Evolutionary conservation across 1,284 basidiomycete species (phyloP), one percentile per base, ranked within the genome.

Genomic region (Papiliotrema flavescens): DNA sequence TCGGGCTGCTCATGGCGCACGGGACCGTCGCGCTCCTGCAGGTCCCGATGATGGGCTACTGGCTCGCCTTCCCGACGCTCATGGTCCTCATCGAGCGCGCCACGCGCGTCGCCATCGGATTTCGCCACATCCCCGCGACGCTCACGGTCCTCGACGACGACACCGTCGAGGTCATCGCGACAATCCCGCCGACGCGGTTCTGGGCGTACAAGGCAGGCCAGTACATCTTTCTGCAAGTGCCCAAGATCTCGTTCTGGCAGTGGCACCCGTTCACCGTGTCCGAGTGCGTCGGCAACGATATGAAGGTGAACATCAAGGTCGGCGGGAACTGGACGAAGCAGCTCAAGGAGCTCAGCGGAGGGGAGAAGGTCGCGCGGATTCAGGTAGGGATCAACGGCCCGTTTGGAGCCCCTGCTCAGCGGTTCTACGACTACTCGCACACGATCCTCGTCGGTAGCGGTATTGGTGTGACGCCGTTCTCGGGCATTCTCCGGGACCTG

Each of bases 211-310:
- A 56, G 44, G 55, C 66, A 6, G 66, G 66, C 0, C 66, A 68
- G 48, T 68, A 63, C 50, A 43, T 62, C 49, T 68, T 66, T 48
- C 56, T 68, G 13, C 64, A 65, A 49, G 58, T 64, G 17, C 64
- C 64, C 15, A 39, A 14, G 7, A 20, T 67, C 24, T 57, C 55
- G 20, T 34, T 43, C 34, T 66, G 53, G 28, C 62, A 66, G 36
- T 66, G 64, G 64, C 66, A 66, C 49, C 66, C 66, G 11, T 68
- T 68, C 57, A 68, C 66, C 11, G 50, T 68, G 28, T 62, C 59
- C 6, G 56, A 53, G 14, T 68, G 66, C 37, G 44, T 55, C 23
- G 60, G 52, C 32, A 46, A 51, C 17, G 44, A 60, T 34, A 39
- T 68, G 11, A 56, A 61, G 45, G 49, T 68, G 34, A 61, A 68